Evolutionary conservation across 371 early-diverging fungal species (phyloP), one percentile per base, ranked within the genome.

Genomic region (Mucor sp.): DNA sequence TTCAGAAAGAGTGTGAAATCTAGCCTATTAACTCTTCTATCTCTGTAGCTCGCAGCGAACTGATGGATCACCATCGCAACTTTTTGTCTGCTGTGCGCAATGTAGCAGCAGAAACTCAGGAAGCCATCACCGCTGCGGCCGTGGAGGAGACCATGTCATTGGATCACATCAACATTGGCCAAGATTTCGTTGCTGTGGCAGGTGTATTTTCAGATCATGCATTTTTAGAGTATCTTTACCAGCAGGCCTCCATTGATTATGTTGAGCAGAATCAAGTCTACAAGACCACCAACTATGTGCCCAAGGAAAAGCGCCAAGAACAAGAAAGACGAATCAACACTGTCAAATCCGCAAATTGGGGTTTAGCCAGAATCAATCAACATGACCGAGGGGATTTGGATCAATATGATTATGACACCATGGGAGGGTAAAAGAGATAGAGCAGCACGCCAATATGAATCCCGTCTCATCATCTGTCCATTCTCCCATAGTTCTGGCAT

Each of bases 321-420:
- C 43, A 39, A 35, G 14, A 25, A 3, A 37, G 53, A n/a, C 55
- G n/a, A 37, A 25, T 47, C 1, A 64, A 35, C 12, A n/a, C 60
- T 32, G 57, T 17, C 4, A 57, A 37, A 27, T 27, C 81, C 15
- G 75, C 87, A 6, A 80, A 82, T 53, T 90, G 89, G 89, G 90
- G 89, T 32, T 57, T 90, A 17, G 71, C 86, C 8, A 78, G 90
- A 64, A 76, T 90, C 41, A 78, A 76, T 17, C 84, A 83, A 57
- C 83, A 79, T 35, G 35, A 68, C 1, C 66, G 73, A 32, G 76
- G 65, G 1, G 50, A 66, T 43, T 43, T 82, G 70, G 55, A 71
- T 14, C 66, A 74, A 6, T 88, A 83, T 70, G 44, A 47, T 6
- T 90, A 76, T 74, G 78, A 87, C 58, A 62, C 72, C 21, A 60